These are phyloP conservation scores for Cantharellus cinnabarinus DNA, from an alignment of 768 basidiomycete species.

Conservation along the genomic window DNA sequence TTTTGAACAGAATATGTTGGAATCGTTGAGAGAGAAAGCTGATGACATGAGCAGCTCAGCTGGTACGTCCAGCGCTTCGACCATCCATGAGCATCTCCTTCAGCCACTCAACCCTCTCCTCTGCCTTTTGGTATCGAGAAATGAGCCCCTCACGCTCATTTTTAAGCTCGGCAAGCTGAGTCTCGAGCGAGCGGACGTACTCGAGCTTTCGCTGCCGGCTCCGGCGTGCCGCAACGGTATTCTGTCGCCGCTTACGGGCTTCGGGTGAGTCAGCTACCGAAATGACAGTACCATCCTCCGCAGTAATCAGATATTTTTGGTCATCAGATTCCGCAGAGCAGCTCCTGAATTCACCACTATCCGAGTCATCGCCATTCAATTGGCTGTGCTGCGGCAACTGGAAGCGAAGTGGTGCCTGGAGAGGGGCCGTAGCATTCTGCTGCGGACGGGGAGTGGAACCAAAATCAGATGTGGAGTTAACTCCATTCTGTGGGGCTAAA, in stretches of 20 bases:
- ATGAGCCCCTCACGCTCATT: background rate
- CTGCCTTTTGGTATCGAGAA: background rate
- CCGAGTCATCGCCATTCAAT: too few relatives aligned
- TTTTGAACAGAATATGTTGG: too few relatives aligned
- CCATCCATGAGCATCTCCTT: background rate
- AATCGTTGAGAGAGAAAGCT: too few relatives aligned
- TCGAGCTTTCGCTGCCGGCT: conserved; percentile 58
- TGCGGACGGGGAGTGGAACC: too few relatives aligned
- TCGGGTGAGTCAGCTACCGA: conserved; percentile 39
- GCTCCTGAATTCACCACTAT: too few relatives aligned
- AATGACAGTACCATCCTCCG: conserved; percentile 25
- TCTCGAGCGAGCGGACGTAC: conserved; percentile 46
- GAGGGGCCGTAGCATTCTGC: too few relatives aligned
- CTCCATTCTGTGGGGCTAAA: too few relatives aligned
- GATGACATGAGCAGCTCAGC: too few relatives aligned
- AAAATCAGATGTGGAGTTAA: too few relatives aligned
- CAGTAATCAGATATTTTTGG: conserved; percentile 5
- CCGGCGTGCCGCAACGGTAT: conserved; percentile 69
- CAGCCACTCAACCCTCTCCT: background rate
- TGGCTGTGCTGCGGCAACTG: too few relatives aligned
- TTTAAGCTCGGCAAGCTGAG: conserved; percentile 9
- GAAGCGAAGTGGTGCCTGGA: too few relatives aligned
- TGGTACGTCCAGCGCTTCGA: too few relatives aligned
- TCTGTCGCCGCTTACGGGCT: conserved; percentile 56
- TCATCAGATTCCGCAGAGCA: conserved; percentile 24